phyloP scores from a whole-genome alignment of 768 basidiomycete species.

The Dendrothele bispora region DNA sequence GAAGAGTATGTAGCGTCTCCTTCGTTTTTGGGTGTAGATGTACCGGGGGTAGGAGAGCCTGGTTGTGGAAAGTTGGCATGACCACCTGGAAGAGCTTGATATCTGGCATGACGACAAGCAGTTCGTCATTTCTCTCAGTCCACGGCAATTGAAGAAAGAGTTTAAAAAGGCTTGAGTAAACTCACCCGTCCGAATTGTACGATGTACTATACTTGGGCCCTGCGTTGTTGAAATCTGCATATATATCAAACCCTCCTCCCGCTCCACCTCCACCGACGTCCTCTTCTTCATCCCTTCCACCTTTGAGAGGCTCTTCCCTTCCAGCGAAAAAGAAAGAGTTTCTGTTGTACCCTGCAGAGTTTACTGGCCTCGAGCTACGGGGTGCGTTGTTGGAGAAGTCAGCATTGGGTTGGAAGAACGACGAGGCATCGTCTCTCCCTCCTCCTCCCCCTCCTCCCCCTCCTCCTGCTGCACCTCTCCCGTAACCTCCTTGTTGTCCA shows the following conservation, averaged over 20 bases:
- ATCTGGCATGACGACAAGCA: constrained; percentile 28
- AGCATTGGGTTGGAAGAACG: constrained; percentile 61
- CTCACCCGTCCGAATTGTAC: constrained; percentile 47
- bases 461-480: too few species aligned
- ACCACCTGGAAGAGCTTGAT: constrained; percentile 44
- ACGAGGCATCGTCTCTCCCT: constrained; percentile 65
- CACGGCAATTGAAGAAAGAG: not conserved
- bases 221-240: constrained; percentile 86
- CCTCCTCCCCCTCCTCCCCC: too few species aligned
- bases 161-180: constrained; percentile 6
- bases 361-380: constrained; percentile 31
- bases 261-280: constrained; percentile 36
- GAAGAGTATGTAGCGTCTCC: constrained; percentile 29
- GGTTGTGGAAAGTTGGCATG: too few species aligned
- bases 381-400: too few species aligned
- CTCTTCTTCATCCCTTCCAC: constrained; percentile 73
- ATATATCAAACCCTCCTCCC: constrained; percentile 70
- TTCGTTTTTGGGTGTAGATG: too few species aligned
- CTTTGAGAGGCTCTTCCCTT: constrained; percentile 75
- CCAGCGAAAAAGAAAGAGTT: constrained; percentile 68
- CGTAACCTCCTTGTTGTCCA: too few species aligned
- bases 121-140: not conserved
- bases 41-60: too few species aligned
- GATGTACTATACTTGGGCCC: constrained; percentile 72
- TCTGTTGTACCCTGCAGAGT: constrained; percentile 72